Evolutionary conservation across 2,329 filamentous ascomycete genomes (phyloP), one percentile per base, ranked within the genome.

Genomic region (Pseudogymnoascus sp.): DNA sequence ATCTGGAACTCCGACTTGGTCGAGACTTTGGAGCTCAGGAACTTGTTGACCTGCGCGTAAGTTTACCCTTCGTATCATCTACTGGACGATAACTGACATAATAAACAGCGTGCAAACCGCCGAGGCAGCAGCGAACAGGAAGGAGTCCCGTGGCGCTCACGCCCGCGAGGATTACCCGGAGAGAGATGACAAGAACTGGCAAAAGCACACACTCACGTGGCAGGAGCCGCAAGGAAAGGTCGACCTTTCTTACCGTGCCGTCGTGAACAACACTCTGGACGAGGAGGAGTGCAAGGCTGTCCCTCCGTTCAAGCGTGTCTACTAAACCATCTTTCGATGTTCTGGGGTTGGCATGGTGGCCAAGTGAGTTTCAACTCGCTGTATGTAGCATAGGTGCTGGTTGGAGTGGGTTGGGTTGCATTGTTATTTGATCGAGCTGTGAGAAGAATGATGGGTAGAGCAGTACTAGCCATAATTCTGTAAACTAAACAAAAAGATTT

Each of bases 1-100:
- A 97, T 97, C 80, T 97, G 92, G 92, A 97, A 97, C 85, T 91
- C 89, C 21, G 92, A 97, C 72, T 84, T 97, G 37, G 90, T 96
- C 63, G 92, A 97, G 82, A 95, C 92, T 6, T 84, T 99, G 60
- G 94, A 99, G 78, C 81, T 97, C 71, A 84, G 92, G 71, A 99
- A 99, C 76, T 76, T 99, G 71, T 79, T 99, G 72, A 97, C 94
- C 71, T 97, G 94, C 85, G 92, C 92, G 84, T 90, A 85, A 79
- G 87, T 71, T 28, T 18, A n/a, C 5, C 19, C 6, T 18, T 15
- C 37, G 23, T 41, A 48, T 38, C 58, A 57, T 61, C 66, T 68
- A 60, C 70, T 60, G n/a, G 34, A 2, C 34, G 59, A 62, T 61
- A 63, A 63, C 59, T 59, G 26, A 45, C 34, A 62, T 21, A 39